phyloP scores from a whole-genome alignment of 352 stramenopile species.

The Saprolegnia diclina region DNA sequence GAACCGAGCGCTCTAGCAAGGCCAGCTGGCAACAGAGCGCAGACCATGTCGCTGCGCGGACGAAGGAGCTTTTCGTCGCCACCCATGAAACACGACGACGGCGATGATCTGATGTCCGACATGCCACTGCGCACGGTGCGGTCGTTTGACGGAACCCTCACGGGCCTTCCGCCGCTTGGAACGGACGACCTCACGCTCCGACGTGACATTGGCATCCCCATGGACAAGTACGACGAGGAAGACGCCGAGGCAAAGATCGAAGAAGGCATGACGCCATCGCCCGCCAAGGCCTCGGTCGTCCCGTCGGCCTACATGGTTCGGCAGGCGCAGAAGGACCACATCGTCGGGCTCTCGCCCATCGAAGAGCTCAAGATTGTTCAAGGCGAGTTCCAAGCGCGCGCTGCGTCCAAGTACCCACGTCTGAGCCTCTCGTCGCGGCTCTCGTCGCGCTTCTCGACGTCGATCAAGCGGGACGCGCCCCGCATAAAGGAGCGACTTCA shows the following conservation, averaged over 20 bases:
- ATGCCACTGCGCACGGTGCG: background rate
- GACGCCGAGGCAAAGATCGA: background rate
- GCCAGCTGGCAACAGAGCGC: background rate
- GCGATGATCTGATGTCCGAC: background rate
- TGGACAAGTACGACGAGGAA: constrained; percentile 11
- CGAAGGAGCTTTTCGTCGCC: background rate
- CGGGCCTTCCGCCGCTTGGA: background rate
- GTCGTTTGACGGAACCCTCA: background rate
- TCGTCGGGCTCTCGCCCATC: constrained; percentile 70
- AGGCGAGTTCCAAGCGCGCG: constrained; percentile 70
- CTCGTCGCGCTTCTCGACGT: constrained; percentile 6
- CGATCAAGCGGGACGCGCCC: background rate
- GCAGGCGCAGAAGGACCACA: constrained; percentile 55
- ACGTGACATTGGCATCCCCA: background rate
- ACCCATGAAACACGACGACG: background rate
- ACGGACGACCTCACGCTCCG: background rate
- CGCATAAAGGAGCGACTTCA: background rate
- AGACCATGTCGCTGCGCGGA: constrained; percentile 10
- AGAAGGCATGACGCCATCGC: background rate
- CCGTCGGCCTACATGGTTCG: constrained; percentile 67
- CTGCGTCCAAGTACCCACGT: constrained; percentile 31
- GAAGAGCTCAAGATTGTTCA: constrained; percentile 79
- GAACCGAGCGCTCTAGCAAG: no score
- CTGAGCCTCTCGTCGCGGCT: background rate
- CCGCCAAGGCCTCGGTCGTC: background rate